Evolutionary conservation across 345 rosid genomes (phyloP).

Genomic region (Linum tenue): DNA sequence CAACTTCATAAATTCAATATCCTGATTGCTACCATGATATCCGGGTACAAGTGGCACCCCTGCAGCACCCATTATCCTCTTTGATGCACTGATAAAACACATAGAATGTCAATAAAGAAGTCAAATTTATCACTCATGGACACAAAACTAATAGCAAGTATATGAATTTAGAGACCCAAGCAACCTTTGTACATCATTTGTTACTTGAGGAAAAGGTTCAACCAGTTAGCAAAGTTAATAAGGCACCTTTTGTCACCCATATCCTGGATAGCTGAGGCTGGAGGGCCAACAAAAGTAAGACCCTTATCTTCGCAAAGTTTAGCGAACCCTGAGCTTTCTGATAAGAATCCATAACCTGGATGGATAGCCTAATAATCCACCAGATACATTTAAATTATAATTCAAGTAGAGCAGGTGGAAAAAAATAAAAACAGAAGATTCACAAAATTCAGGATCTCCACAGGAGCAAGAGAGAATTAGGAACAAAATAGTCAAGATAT

Average conservation of each 20-base stretch:
- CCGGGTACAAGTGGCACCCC: constrained; percentile 94
- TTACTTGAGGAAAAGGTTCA: not conserved
- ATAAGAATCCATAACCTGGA: constrained; percentile 88
- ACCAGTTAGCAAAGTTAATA: not conserved
- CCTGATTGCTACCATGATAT: constrained; percentile 84
- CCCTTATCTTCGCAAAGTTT: constrained; percentile 73
- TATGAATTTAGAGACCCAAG: not conserved
- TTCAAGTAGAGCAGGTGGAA: not conserved
- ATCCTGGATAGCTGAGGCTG: constrained; percentile 81
- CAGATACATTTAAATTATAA: constrained; percentile 7
- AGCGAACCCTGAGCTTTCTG: constrained; percentile 80
- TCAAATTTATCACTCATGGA: too few relatives aligned
- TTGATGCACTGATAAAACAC: constrained; percentile 57
- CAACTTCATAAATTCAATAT: constrained; percentile 65
- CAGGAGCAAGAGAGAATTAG: too few relatives aligned
- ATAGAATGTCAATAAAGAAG: constrained; percentile 6
- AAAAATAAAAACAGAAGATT: not conserved
- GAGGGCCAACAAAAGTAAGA: constrained; percentile 79
- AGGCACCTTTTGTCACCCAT: constrained; percentile 95
- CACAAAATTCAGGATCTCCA: too few relatives aligned
- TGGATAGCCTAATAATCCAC: constrained; percentile 62
- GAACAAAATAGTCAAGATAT: too few relatives aligned
- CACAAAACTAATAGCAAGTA: not conserved
- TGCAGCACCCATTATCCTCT: constrained; percentile 97
- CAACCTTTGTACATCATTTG: not conserved